These are phyloP conservation scores for Crithidia brevicula DNA, from an alignment of 208 protist species.

Conservation along the genomic window DNA sequence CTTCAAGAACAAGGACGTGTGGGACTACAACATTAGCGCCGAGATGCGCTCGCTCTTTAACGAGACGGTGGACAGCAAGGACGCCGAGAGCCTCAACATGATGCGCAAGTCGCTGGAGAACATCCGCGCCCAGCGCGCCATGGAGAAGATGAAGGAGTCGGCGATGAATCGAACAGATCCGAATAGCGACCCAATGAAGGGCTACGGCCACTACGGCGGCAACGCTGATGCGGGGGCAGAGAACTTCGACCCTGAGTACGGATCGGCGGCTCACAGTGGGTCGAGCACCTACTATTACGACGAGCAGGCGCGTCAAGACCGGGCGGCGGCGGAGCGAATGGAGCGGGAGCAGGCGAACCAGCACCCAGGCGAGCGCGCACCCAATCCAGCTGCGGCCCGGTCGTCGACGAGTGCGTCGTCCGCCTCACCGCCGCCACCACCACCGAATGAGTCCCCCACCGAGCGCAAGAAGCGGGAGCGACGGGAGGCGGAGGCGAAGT, in stretches of 20 bases:
- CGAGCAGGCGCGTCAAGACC: slow-evolving; percentile 1
- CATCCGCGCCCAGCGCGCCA: slow-evolving; percentile 74
- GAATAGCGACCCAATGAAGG: slow-evolving; percentile 35
- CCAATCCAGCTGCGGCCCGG: not conserved
- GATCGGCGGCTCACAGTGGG: slow-evolving; percentile 4
- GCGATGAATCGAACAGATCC: slow-evolving; percentile 53
- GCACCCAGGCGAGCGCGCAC: slow-evolving; percentile 1
- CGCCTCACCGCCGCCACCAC: slow-evolving; percentile 9
- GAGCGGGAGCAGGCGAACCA: slow-evolving; percentile 7
- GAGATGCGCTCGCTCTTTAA: slow-evolving; percentile 85
- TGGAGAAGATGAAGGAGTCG: slow-evolving; percentile 89
- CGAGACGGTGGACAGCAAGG: slow-evolving; percentile 69
- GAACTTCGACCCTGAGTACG: slow-evolving; percentile 60
- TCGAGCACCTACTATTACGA: slow-evolving; percentile 22
- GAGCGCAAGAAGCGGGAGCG: slow-evolving; percentile 63
- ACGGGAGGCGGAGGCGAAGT: slow-evolving; percentile 68
- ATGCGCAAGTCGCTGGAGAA: slow-evolving; percentile 89
- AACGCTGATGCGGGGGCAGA: slow-evolving; percentile 37
- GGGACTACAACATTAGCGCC: slow-evolving; percentile 76
- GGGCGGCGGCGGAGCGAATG: slow-evolving; percentile 11
- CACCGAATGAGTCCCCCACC: slow-evolving; percentile 30
- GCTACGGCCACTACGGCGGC: slow-evolving; percentile 52
- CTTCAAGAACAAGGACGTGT: slow-evolving; percentile 86
- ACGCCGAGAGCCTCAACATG: slow-evolving; percentile 80
- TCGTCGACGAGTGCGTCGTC: not conserved